Evolutionary conservation across 2,329 filamentous ascomycete species (phyloP).

Genomic region (Iodosphaeria phyllophila): DNA sequence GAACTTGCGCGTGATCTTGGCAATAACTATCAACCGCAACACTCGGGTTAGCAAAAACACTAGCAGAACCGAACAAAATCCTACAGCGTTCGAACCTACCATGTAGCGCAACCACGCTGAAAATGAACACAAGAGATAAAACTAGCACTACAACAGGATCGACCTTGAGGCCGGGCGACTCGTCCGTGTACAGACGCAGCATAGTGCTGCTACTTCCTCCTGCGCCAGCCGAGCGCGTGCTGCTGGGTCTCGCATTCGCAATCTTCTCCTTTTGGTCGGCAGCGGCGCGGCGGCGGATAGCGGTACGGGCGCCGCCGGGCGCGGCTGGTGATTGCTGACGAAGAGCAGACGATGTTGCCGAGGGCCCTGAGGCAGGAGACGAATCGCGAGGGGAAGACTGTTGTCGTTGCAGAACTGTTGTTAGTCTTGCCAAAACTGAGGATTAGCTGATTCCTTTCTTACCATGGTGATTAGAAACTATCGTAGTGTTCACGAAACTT

Average conservation of each 20-base stretch:
- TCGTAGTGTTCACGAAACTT: too few species aligned
- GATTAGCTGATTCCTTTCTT: too few species aligned
- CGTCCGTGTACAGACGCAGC: slow-evolving; percentile 98
- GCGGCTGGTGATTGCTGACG: slow-evolving; percentile 77
- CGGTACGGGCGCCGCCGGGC: slow-evolving; percentile 85
- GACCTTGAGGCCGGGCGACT: slow-evolving; percentile 92
- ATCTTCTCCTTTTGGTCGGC: slow-evolving; percentile 96
- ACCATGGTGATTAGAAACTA: too few species aligned
- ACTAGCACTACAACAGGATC: slow-evolving; percentile 96
- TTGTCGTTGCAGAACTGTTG: too few species aligned
- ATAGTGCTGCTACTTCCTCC: slow-evolving; percentile 96
- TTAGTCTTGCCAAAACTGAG: too few species aligned
- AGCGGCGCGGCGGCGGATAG: slow-evolving; percentile 84
- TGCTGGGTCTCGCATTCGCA: slow-evolving; percentile 81
- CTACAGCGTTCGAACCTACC: slow-evolving; percentile 38
- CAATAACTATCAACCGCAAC: slow-evolving; percentile 61
- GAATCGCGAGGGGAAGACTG: slow-evolving; percentile 41
- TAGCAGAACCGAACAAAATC: background rate
- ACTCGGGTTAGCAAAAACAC: slow-evolving; percentile 1
- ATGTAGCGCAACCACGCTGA: slow-evolving; percentile 93
- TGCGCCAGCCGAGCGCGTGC: slow-evolving; percentile 86
- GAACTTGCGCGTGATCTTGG: slow-evolving; percentile 86
- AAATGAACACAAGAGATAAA: slow-evolving; percentile 93
- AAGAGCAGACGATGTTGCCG: slow-evolving; percentile 58
- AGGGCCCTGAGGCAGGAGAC: slow-evolving; percentile 40